phyloP scores from a whole-genome alignment of 108 stramenopile genomes.

The Bacterosira constricta region DNA sequence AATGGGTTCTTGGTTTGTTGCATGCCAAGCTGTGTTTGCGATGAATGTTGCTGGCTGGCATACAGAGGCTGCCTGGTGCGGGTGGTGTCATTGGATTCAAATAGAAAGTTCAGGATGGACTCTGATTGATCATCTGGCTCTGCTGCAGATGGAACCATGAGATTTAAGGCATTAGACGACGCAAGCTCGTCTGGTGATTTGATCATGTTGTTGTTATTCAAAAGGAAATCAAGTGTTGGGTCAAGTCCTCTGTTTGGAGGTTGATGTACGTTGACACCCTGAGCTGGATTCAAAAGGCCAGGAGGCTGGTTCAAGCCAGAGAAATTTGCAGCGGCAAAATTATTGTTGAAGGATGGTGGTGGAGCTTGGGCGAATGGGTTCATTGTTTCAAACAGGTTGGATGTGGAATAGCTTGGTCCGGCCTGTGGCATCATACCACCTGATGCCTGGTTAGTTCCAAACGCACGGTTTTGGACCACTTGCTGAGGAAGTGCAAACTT shows the following conservation, averaged over 20 bases:
- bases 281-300: too few species aligned
- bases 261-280: neutral
- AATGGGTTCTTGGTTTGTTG: slow-evolving; percentile 29
- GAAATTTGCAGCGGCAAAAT: neutral
- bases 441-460: too few species aligned
- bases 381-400: slow-evolving; percentile 1
- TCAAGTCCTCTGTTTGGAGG: neutral
- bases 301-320: neutral
- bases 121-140: slow-evolving; percentile 26
- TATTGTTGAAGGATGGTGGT: neutral
- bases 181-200: slow-evolving; percentile 7
- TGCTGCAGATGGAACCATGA: neutral
- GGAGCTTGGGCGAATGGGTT: slow-evolving; percentile 14
- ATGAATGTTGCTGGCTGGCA: neutral
- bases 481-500: neutral
- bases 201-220: neutral
- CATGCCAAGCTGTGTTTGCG: neutral
- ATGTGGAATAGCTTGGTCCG: slow-evolving; percentile 11
- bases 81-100: slow-evolving; percentile 18
- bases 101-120: slow-evolving; percentile 41
- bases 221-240: neutral
- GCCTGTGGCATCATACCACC: slow-evolving; percentile 16
- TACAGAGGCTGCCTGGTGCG: slow-evolving; percentile 1
- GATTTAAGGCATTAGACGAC: slow-evolving; percentile 12
- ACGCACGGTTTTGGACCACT: neutral